Base-by-base conservation (phyloP, 1,284 basidiomycete species). In the Ceratobasidium sp. region DNA sequence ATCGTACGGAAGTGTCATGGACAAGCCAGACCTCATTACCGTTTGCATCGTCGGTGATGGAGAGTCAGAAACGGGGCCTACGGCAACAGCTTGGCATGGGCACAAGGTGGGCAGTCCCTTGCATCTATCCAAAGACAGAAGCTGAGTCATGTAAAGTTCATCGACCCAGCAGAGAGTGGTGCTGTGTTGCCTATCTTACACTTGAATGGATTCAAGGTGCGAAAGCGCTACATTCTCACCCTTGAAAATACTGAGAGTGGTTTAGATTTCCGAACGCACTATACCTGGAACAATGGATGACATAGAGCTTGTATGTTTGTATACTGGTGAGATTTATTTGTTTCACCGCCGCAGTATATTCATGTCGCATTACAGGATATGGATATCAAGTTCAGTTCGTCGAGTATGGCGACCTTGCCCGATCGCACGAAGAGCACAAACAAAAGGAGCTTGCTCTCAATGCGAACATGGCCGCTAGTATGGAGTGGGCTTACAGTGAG, bases 231-330 rank as follows among this genome's bases (percentile, higher is more conserved):
- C 10, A 13, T 18, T 18, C 26, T n/a, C 20, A 51, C 49, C 28
- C n/a, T 39, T 4, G 23, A 46, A 5, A n/a, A 18, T 15, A 20
- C 63, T 55, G 51, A 75, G 82, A 6, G 82, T 81, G 91, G 92
- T 20, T 89, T 93, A 96, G 88, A 97, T 97, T 80, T 94, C 93
- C 4, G 94, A 97, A 83, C 90, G 94, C 42, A 97, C 96, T 23
- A 93, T 97, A 80, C 93, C 92, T 80, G 95, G 95, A 53, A 92
- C 92, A n/a, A 96, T 97, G 94, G 95, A 96, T 83, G 88, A 97
- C 84, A 91, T 92, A 81, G 96, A 97, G 83, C 85, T 96, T 26
- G 87, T 86, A 20, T 86, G 91, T 0, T 87, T 95, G 40, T 96
- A 94, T 88, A 89, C 87, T 89, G 90, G 83, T 79, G 86, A 83